These are phyloP conservation scores for Nicotiana knightiana DNA, from an alignment of 257 asterid species.

Conservation along the genomic window DNA sequence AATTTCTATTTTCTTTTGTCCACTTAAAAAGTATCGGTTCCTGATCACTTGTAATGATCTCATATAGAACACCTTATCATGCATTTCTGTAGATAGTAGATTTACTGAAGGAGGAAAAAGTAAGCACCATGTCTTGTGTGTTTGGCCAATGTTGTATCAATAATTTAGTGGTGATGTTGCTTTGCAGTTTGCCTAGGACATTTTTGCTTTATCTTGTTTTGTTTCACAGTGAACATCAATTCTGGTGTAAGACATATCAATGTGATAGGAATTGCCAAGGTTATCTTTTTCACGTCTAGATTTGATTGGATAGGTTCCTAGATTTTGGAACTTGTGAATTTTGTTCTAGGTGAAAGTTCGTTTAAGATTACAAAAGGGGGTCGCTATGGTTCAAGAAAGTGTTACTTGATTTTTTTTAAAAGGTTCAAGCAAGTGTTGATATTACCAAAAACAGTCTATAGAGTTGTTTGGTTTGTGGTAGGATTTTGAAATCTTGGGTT, in stretches of 20 bases:
- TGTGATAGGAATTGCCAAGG: slow-evolving; percentile 6
- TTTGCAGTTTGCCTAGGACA: not conserved
- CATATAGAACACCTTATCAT: not conserved
- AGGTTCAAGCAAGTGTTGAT: not conserved
- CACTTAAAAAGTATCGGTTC: not conserved
- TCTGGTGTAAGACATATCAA: not conserved
- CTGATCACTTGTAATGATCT: not conserved
- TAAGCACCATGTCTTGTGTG: not conserved
- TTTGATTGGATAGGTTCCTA: not conserved
- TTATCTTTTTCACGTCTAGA: not conserved
- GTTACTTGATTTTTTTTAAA: too few relatives aligned
- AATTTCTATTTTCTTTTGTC: not conserved
- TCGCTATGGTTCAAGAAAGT: not conserved
- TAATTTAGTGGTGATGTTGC: not conserved
- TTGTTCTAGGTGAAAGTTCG: not conserved
- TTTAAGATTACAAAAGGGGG: not conserved
- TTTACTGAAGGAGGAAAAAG: not conserved
- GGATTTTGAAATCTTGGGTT: not conserved
- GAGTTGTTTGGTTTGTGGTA: not conserved
- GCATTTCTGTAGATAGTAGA: not conserved
- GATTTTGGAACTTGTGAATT: not conserved
- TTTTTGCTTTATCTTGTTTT: not conserved
- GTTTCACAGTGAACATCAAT: not conserved
- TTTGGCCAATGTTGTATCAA: not conserved
- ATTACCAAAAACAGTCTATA: not conserved